Evolutionary conservation across 2,329 filamentous ascomycete genomes (phyloP), one percentile per base, ranked within the genome.

Genomic region (Pyrenophora tritici-repentis): DNA sequence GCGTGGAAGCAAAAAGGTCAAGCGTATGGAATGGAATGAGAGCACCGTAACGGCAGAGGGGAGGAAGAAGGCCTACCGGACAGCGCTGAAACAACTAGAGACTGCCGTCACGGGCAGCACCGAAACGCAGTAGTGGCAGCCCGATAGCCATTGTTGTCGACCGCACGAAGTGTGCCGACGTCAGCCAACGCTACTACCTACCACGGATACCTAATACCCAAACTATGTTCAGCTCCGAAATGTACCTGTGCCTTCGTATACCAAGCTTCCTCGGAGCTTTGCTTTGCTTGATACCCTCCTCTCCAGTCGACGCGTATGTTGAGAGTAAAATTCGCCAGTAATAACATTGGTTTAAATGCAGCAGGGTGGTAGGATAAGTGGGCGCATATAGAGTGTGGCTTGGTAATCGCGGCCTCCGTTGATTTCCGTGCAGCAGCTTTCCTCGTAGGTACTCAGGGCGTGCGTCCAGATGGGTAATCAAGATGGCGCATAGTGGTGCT

Each of bases 1-100:
- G 50, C 77, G 83, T 41, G 69, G 67, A 3, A 68, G 57, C 3
- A 71, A 66, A 49, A 79, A 75, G 54, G 76, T 82, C 20, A 73
- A 74, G 56, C 75, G 80, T 36, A 62, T 77, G 35, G 76, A 76
- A 43, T 70, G 75, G 63, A 70, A 75, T 53, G 50, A 73, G 42
- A 71, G 72, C 17, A 63, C 65, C 12, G 73, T 81, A 36, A 73
- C 62, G n/a, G 72, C 70, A 22, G 70, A 75, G 10, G 63, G 63
- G 32, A 67, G 63, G 59, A 76, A 73, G 61, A 67, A 67, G 54
- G 66, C 58, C 35, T 83, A 82, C 65, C 73, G 76, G 48, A 64
- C 70, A 24, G 87, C 87, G 10, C 72, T 93, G 56, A 80, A 80
- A 58, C 79, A 79, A 65, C 75, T 91, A 58, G 83, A 84, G 42